Conservation (phyloP, 1,139 yeast species). For the Meyerozyma carpophila region DNA sequence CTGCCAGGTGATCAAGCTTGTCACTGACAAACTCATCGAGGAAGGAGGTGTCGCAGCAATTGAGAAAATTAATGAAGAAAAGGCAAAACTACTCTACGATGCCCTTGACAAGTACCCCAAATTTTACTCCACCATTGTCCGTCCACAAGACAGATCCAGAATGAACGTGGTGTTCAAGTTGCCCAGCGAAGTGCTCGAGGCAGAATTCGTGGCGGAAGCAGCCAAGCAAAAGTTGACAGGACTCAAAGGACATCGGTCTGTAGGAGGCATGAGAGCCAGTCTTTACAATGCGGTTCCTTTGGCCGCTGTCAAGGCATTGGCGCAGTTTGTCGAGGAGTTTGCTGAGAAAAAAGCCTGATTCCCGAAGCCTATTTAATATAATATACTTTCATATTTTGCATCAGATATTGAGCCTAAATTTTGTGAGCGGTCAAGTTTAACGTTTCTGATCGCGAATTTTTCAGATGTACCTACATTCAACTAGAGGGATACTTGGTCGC, state of each 20-base stretch:
- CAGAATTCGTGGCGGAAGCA: constrained; percentile 60
- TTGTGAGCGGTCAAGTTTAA: no score
- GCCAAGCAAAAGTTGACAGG: constrained; percentile 55
- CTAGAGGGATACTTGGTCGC: background rate
- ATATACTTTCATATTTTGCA: background rate
- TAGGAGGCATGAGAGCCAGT: constrained; percentile 95
- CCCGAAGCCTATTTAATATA: background rate
- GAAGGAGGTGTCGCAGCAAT: constrained; percentile 57
- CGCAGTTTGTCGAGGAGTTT: constrained; percentile 57
- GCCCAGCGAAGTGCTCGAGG: constrained; percentile 56
- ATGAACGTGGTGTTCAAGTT: constrained; percentile 94
- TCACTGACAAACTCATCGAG: constrained; percentile 53
- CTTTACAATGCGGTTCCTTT: constrained; percentile 80
- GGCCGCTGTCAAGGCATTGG: constrained; percentile 57
- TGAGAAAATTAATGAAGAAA: constrained; percentile 50
- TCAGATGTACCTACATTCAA: background rate
- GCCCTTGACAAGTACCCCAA: constrained; percentile 63
- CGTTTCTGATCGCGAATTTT: background rate
- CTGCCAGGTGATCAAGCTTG: constrained; percentile 77
- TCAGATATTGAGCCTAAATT: no score
- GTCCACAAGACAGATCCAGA: constrained; percentile 55
- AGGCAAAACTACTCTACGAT: constrained; percentile 57
- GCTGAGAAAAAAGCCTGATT: constrained; percentile 24
- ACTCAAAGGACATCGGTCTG: constrained; percentile 92
- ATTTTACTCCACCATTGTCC: constrained; percentile 65